These are phyloP conservation scores for Epichloe amarillans DNA, from an alignment of 2,329 filamentous ascomycete species.

Conservation along the genomic window DNA sequence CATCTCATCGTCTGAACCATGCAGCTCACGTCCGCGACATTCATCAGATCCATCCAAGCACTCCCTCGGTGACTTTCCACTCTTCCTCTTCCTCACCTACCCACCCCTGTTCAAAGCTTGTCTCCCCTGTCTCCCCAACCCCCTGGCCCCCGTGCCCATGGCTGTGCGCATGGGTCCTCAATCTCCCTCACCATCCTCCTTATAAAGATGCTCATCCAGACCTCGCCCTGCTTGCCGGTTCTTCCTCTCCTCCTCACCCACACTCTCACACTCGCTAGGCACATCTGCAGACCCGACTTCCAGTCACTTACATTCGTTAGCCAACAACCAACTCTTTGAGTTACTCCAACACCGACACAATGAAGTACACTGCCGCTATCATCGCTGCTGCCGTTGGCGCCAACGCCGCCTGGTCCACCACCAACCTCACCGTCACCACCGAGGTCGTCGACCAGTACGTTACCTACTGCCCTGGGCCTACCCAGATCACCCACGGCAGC, in stretches of 20 bases:
- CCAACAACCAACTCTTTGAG: constrained; percentile 17
- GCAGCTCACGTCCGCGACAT: background rate
- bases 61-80: background rate
- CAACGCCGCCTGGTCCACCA: constrained; percentile 11
- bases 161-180: constrained; percentile 1
- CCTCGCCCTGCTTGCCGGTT: constrained; percentile 15
- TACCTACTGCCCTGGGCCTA: constrained; percentile 61
- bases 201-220: constrained; percentile 37
- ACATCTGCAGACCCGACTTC: constrained; percentile 33
- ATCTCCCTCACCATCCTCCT: constrained; percentile 11
- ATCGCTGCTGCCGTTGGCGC: constrained; percentile 31
- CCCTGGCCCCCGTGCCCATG: constrained; percentile 7
- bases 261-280: constrained; percentile 31
- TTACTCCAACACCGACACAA: constrained; percentile 42
- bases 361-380: constrained; percentile 48
- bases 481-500: constrained; percentile 47
- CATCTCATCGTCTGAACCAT: background rate
- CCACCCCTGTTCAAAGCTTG: constrained; percentile 4
- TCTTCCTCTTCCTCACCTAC: background rate
- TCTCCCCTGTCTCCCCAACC: constrained; percentile 3
- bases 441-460: constrained; percentile 52
- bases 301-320: constrained; percentile 48
- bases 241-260: constrained; percentile 32
- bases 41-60: background rate
- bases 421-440: constrained; percentile 45